Conservation (phyloP, 495 filamentous ascomycete species). For the Cercophora sp. region DNA sequence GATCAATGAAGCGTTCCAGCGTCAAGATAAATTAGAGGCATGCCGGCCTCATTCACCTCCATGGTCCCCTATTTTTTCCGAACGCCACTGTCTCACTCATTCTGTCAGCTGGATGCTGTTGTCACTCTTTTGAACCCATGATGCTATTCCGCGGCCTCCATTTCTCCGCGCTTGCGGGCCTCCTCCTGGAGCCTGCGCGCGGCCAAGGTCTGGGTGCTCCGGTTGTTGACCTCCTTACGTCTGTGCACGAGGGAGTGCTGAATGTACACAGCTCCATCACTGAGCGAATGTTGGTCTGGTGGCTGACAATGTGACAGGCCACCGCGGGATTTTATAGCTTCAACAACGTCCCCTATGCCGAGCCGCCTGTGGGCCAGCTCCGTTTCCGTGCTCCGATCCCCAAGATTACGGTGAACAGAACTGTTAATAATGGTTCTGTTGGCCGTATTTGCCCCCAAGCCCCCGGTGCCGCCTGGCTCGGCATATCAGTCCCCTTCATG, state of each 20-base stretch:
- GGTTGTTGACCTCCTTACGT: background rate
- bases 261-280: background rate
- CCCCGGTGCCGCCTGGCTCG: conserved; percentile 8
- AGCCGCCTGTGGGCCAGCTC: conserved; percentile 9
- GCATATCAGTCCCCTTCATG: conserved; percentile 10
- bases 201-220: background rate
- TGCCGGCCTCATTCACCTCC: background rate
- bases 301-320: background rate
- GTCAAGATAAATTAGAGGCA: background rate
- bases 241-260: background rate
- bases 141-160: background rate
- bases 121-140: background rate
- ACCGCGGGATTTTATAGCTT: conserved; percentile 10
- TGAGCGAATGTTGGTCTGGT: background rate
- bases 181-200: too few species aligned
- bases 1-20: too few species aligned
- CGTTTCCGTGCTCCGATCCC: conserved; percentile 13
- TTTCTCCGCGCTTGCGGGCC: background rate
- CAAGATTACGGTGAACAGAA: conserved; percentile 8
- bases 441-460: conserved; percentile 9
- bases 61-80: background rate
- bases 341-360: conserved; percentile 17
- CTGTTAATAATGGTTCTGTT: conserved; percentile 10
- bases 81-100: background rate
- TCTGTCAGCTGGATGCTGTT: background rate